Conservation (phyloP, 1,284 basidiomycete genomes). For the Tausonia pullulans region DNA sequence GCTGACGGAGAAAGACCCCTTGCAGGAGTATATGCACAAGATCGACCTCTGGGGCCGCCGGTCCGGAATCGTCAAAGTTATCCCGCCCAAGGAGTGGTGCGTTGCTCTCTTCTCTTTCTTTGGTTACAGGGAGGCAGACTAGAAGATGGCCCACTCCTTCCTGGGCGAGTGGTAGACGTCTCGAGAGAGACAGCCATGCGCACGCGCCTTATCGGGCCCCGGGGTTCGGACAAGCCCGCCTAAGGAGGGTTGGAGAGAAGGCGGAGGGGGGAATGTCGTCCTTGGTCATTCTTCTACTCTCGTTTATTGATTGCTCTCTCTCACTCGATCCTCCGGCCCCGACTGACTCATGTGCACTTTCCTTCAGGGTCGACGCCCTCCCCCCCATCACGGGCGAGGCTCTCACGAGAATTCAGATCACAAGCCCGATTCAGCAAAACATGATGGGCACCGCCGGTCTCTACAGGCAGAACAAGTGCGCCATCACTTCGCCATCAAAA, state of each 20-base stretch:
- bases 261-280: too few relatives aligned
- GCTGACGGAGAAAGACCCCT: conserved; percentile 41
- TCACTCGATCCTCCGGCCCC: background rate
- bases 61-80: conserved; percentile 86
- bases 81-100: conserved; percentile 85
- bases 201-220: too few relatives aligned
- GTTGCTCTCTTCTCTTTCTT: background rate
- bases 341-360: background rate
- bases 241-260: background rate
- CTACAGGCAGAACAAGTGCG: conserved; percentile 69
- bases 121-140: too few relatives aligned
- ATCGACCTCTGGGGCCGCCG: conserved; percentile 76
- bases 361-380: conserved; percentile 54
- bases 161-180: too few relatives aligned
- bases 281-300: background rate
- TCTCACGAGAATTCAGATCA: conserved; percentile 59
- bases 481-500: background rate
- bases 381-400: conserved; percentile 53
- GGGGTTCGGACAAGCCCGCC: background rate
- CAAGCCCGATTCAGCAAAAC: conserved; percentile 79
- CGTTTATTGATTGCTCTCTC: background rate
- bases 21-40: conserved; percentile 72
- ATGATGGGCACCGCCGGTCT: conserved; percentile 76
- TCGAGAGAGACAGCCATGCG: too few relatives aligned
- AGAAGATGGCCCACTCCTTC: too few relatives aligned